These are phyloP conservation scores for Ophiorrhiza pumila DNA, from an alignment of 257 asterid species.

Conservation along the genomic window DNA sequence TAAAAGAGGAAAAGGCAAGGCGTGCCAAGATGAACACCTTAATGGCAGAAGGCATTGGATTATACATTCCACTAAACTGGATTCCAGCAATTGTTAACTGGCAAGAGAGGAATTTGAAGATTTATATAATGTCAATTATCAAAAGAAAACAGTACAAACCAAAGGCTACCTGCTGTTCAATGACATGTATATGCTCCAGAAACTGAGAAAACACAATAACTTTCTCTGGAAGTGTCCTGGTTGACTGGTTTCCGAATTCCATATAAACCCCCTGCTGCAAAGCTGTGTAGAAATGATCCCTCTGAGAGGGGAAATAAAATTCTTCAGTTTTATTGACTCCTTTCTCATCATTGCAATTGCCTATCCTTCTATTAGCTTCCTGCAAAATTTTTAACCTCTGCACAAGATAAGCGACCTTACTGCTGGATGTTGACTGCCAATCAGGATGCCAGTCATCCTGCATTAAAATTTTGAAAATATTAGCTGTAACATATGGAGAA, in stretches of 20 bases:
- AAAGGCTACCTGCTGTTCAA: constrained; percentile 80
- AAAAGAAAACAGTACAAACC: constrained; percentile 20
- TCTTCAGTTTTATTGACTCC: constrained; percentile 27
- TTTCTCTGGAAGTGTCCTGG: constrained; percentile 48
- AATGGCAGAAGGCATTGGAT: constrained; percentile 77
- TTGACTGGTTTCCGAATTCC: constrained; percentile 28
- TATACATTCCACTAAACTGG: constrained; percentile 79
- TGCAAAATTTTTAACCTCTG: constrained; percentile 51
- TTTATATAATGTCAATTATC: constrained; percentile 17
- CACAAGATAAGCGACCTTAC: constrained; percentile 81
- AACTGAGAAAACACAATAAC: constrained; percentile 95
- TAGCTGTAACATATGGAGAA: not conserved
- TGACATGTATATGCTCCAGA: constrained; percentile 93
- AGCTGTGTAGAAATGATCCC: constrained; percentile 20
- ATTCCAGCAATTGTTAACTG: constrained; percentile 76
- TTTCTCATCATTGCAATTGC: constrained; percentile 27
- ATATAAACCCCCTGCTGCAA: constrained; percentile 26
- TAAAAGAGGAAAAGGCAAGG: constrained; percentile 11
- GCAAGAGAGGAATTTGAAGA: constrained; percentile 21
- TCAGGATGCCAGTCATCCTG: constrained; percentile 99
- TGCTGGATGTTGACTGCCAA: constrained; percentile 98
- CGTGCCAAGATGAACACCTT: constrained; percentile 43
- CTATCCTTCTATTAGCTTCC: constrained; percentile 50
- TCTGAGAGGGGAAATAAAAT: constrained; percentile 23
- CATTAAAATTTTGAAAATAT: constrained; percentile 9